Percentiles rank a stretch among this genome's conserved stretches.
phyloP scores from a whole-genome alignment of 1,284 basidiomycete genomes.

The Afroboletus lepidellus region DNA sequence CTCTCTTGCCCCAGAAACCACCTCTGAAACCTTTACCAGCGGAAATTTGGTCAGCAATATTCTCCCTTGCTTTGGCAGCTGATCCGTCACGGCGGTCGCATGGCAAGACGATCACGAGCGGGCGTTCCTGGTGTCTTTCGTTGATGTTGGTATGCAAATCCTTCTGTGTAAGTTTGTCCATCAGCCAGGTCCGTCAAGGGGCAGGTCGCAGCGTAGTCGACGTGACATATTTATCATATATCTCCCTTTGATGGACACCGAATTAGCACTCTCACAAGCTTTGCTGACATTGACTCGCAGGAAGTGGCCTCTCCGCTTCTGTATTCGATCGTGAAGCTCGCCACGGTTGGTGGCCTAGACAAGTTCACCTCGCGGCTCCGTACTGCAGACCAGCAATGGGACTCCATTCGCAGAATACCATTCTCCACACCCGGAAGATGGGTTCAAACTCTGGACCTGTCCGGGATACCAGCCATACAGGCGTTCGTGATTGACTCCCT shows the following conservation, averaged over 20 bases:
- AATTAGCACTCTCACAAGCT: neutral
- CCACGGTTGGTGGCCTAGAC: slow-evolving; percentile 47
- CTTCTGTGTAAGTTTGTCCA: slow-evolving; percentile 58
- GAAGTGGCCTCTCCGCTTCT: slow-evolving; percentile 65
- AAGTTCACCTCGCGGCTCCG: slow-evolving; percentile 56
- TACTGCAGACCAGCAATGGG: slow-evolving; percentile 75
- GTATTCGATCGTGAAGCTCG: slow-evolving; percentile 57
- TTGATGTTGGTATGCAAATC: slow-evolving; percentile 66
- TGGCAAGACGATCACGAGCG: slow-evolving; percentile 13
- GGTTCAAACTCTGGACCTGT: slow-evolving; percentile 73
- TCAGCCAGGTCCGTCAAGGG: slow-evolving; percentile 3
- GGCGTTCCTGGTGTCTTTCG: slow-evolving; percentile 33
- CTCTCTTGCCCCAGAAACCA: slow-evolving; percentile 56
- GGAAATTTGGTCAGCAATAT: slow-evolving; percentile 69
- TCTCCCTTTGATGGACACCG: neutral
- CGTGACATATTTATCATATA: neutral
- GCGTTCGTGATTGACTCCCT: slow-evolving; percentile 56
- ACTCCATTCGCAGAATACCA: slow-evolving; percentile 79
- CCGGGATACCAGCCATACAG: slow-evolving; percentile 49
- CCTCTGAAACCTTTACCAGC: slow-evolving; percentile 56
- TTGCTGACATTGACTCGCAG: slow-evolving; percentile 42
- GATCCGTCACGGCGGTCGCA: slow-evolving; percentile 17
- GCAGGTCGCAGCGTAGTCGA: neutral
- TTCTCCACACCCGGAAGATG: slow-evolving; percentile 83
- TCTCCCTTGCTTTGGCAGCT: slow-evolving; percentile 47